Evolutionary conservation across 2,329 filamentous ascomycete genomes (phyloP).

Genomic region (Exserohilum turcica): DNA sequence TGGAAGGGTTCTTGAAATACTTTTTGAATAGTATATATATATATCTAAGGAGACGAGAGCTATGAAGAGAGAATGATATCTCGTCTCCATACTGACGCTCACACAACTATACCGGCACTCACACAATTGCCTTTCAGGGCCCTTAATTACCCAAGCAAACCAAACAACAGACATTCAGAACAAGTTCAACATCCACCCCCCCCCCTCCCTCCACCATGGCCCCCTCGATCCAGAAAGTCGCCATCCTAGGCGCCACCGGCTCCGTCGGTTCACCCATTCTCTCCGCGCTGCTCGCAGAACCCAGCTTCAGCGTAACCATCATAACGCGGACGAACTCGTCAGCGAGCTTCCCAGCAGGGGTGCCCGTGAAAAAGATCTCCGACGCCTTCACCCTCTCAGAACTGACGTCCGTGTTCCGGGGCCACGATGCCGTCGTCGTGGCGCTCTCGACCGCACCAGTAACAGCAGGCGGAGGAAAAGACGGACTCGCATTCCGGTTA

Average conservation of each 20-base stretch:
- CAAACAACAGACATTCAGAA: background rate
- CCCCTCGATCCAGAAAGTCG: conserved; percentile 24
- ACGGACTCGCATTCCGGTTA: conserved; percentile 33
- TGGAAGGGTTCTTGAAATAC: background rate
- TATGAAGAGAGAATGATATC: background rate
- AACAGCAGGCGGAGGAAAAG: conserved; percentile 21
- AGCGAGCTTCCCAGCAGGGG: conserved; percentile 28
- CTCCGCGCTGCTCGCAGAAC: conserved; percentile 40
- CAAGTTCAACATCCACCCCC: background rate
- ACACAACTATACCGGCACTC: no score
- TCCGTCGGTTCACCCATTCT: conserved; percentile 33
- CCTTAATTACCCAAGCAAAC: background rate
- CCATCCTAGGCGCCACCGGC: conserved; percentile 37
- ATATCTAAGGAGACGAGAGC: background rate
- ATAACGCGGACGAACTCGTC: conserved; percentile 37
- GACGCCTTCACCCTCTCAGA: conserved; percentile 28
- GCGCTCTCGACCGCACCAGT: conserved; percentile 34
- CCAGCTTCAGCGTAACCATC: conserved; percentile 42
- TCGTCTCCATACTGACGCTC: no score
- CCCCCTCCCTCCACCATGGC: conserved; percentile 7
- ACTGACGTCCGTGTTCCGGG: conserved; percentile 42
- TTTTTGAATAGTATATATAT: background rate
- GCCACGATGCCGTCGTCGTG: conserved; percentile 48
- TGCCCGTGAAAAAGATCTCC: conserved; percentile 38
- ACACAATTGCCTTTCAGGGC: no score